Percentiles rank a stretch among this genome's conserved stretches.
These are phyloP conservation scores for Ganoderma sp. DNA, from an alignment of 1,284 basidiomycete species.

Conservation along the genomic window DNA sequence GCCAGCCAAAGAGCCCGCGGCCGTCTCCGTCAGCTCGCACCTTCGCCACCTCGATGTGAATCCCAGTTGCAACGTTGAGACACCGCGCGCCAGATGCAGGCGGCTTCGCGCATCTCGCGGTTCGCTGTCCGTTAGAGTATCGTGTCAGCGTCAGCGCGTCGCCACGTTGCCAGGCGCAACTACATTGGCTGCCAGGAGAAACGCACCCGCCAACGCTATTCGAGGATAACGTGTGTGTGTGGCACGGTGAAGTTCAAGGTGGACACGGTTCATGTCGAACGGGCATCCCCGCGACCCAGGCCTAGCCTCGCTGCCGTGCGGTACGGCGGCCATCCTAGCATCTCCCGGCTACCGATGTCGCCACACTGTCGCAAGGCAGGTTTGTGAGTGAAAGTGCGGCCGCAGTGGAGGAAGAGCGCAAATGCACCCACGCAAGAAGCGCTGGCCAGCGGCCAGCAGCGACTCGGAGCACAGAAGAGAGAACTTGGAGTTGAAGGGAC, in stretches of 20 bases:
- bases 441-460: neutral
- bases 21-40: slow-evolving; percentile 1
- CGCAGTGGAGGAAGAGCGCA: neutral
- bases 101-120: slow-evolving; percentile 3
- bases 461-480: neutral
- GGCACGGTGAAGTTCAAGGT: neutral
- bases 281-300: neutral
- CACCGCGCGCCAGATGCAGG: neutral
- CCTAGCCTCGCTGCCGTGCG: neutral
- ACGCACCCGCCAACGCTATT: slow-evolving; percentile 1
- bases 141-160: neutral
- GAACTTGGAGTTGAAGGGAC: neutral
- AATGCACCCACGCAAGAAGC: slow-evolving; percentile 1
- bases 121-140: slow-evolving; percentile 4
- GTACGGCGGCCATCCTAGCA: neutral
- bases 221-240: neutral
- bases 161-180: neutral
- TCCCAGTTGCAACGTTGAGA: neutral
- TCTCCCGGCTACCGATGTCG: neutral
- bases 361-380: neutral
- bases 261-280: neutral
- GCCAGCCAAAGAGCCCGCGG: neutral
- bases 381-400: neutral
- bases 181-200: neutral
- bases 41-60: slow-evolving; percentile 1